Percentiles rank a stretch among this genome's conserved stretches.
These are phyloP conservation scores for Vickermania spadyakhi DNA, from an alignment of 208 protist genomes.

Conservation along the genomic window DNA sequence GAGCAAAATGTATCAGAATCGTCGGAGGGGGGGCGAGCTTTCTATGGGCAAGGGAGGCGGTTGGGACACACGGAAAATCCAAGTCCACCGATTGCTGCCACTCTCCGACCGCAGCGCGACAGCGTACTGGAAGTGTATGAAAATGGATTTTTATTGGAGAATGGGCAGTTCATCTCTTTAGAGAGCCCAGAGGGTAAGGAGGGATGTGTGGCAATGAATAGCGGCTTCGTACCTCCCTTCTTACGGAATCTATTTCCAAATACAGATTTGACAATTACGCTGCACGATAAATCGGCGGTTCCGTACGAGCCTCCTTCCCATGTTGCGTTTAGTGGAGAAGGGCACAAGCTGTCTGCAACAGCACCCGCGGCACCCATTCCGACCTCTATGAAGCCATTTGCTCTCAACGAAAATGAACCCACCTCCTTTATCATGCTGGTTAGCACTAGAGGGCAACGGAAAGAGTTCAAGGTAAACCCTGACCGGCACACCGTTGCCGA, in stretches of 20 bases:
- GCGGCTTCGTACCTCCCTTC: constrained; percentile 40
- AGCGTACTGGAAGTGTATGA: constrained; percentile 50
- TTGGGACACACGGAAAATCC: constrained; percentile 57
- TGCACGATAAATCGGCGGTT: constrained; percentile 42
- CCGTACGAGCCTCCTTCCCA: constrained; percentile 31
- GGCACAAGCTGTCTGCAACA: constrained; percentile 26
- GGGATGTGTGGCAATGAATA: constrained; percentile 44
- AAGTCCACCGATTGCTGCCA: constrained; percentile 58
- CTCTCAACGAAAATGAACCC: background rate
- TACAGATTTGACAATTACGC: constrained; percentile 41
- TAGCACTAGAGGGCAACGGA: constrained; percentile 41
- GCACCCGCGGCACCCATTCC: background rate
- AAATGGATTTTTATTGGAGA: constrained; percentile 53
- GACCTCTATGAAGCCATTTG: background rate
- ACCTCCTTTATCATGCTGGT: constrained; percentile 40
- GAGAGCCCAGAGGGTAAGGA: constrained; percentile 28
- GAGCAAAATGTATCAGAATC: background rate
- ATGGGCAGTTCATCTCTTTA: constrained; percentile 31
- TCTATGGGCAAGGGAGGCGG: constrained; percentile 60
- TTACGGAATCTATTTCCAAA: constrained; percentile 45
- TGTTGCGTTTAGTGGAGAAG: constrained; percentile 51
- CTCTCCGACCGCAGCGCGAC: constrained; percentile 28
- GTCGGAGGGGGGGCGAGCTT: constrained; percentile 21
- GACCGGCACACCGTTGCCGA: constrained; percentile 64
- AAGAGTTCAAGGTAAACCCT: constrained; percentile 64